Percentiles rank a stretch among this genome's conserved stretches.
Evolutionary conservation across 176 grass and related monocot genomes (phyloP).

Genomic region (Cenchrus fungigraminus): DNA sequence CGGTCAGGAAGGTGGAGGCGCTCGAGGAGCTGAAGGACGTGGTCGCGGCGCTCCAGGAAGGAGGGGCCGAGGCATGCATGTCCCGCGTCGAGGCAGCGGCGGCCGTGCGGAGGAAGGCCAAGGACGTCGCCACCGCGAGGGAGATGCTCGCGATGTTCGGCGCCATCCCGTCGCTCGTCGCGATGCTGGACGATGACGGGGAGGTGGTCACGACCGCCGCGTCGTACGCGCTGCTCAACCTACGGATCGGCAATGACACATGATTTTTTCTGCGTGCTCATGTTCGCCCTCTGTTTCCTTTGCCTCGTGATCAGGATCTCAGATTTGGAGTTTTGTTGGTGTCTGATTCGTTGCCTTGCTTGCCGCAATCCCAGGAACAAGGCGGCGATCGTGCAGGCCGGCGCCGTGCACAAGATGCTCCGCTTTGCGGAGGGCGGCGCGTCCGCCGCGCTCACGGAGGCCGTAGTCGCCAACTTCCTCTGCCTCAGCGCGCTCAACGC

Average conservation of each 20-base stretch:
- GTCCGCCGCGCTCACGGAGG: constrained; percentile 45
- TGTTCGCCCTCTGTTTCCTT: background rate
- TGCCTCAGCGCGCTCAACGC: constrained; percentile 87
- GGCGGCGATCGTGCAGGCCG: constrained; percentile 6
- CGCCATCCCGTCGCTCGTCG: constrained; percentile 80
- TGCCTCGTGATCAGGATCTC: constrained; percentile 57
- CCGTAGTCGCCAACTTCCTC: constrained; percentile 15
- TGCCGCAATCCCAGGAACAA: constrained; percentile 64
- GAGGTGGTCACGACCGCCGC: constrained; percentile 49
- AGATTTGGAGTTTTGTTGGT: background rate
- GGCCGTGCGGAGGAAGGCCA: constrained; percentile 50
- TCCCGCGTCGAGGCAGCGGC: constrained; percentile 48
- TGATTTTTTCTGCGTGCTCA: constrained; percentile 33
- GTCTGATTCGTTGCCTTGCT: background rate
- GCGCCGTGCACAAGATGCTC: constrained; percentile 94
- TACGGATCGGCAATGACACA: constrained; percentile 87
- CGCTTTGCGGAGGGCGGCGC: constrained; percentile 42
- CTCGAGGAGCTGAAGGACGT: constrained; percentile 63
- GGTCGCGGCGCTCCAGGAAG: constrained; percentile 42
- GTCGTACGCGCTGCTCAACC: constrained; percentile 88
- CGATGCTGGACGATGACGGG: constrained; percentile 55
- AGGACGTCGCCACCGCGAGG: constrained; percentile 44
- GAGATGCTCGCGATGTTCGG: constrained; percentile 89
- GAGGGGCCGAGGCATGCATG: background rate
- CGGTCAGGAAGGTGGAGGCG: constrained; percentile 32